Evolutionary conservation across 192 early-diverging fungal genomes (phyloP).

Genomic region (Coemansia sp.): DNA sequence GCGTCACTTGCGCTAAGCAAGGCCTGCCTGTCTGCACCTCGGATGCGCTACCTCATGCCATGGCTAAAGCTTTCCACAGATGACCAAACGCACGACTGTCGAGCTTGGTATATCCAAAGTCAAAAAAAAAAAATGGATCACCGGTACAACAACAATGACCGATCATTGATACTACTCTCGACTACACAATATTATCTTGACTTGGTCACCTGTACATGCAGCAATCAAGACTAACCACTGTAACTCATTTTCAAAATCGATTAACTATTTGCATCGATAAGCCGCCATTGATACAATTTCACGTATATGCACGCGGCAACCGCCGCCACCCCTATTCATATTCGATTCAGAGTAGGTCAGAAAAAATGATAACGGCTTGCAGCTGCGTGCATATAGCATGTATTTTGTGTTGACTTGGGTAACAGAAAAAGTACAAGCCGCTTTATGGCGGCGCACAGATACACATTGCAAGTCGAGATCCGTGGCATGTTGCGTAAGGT

Average conservation of each 20-base stretch:
- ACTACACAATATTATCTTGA: neutral
- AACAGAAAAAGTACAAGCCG: neutral
- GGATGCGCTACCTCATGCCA: neutral
- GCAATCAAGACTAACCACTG: neutral
- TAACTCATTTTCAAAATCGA: neutral
- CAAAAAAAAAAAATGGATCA: neutral
- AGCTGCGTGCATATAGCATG: neutral
- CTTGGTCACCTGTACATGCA: neutral
- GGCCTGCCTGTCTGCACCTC: neutral
- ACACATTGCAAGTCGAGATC: neutral
- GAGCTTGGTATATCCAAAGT: neutral
- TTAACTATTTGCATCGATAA: neutral
- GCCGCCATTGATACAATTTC: neutral
- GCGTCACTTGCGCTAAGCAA: neutral
- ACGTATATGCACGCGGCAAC: conserved; percentile 1
- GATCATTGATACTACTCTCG: neutral
- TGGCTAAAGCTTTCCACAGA: neutral
- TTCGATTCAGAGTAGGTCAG: neutral
- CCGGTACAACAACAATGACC: neutral
- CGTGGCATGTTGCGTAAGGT: neutral
- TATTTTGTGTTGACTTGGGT: neutral
- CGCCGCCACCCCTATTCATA: neutral
- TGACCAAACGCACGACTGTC: neutral
- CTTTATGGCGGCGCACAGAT: neutral
- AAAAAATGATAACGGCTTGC: neutral